phyloP scores from a whole-genome alignment of 441 rosid genomes.

The Gossypium lobatum region DNA sequence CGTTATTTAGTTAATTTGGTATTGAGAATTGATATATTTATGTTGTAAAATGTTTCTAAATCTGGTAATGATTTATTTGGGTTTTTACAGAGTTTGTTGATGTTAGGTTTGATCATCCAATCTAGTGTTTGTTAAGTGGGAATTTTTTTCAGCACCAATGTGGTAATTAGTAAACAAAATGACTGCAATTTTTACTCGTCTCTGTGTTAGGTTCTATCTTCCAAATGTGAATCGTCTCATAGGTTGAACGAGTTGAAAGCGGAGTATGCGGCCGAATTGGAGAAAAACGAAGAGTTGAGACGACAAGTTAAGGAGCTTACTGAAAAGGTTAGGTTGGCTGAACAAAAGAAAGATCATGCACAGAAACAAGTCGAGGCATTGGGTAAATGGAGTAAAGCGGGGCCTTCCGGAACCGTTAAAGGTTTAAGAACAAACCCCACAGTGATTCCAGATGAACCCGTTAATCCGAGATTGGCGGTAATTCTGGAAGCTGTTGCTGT shows the following conservation, averaged over 20 bases:
- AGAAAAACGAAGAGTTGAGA: conserved; percentile 2
- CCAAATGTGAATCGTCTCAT: not conserved
- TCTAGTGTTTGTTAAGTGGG: not conserved
- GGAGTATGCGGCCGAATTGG: not conserved
- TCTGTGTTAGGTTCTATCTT: not conserved
- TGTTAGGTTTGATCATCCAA: conserved; percentile 7
- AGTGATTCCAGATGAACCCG: conserved; percentile 1
- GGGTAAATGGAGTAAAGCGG: conserved; percentile 5
- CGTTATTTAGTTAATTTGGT: not conserved
- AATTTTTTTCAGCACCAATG: not conserved
- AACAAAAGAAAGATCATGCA: conserved; percentile 7
- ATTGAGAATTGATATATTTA: not conserved
- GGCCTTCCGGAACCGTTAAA: conserved; percentile 9
- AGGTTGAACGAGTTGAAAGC: not conserved
- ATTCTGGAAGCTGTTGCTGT: conserved; percentile 60
- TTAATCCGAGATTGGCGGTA: conserved; percentile 47
- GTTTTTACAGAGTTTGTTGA: not conserved
- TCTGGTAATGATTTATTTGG: not conserved
- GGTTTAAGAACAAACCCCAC: conserved; percentile 6
- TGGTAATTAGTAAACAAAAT: not conserved
- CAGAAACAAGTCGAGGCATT: not conserved
- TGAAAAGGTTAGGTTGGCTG: conserved; percentile 11
- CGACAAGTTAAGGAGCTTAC: conserved; percentile 7
- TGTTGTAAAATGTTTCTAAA: not conserved
- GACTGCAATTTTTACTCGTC: not conserved